Evolutionary conservation across 306 rosid genomes (phyloP).

Genomic region (Myrica gale): DNA sequence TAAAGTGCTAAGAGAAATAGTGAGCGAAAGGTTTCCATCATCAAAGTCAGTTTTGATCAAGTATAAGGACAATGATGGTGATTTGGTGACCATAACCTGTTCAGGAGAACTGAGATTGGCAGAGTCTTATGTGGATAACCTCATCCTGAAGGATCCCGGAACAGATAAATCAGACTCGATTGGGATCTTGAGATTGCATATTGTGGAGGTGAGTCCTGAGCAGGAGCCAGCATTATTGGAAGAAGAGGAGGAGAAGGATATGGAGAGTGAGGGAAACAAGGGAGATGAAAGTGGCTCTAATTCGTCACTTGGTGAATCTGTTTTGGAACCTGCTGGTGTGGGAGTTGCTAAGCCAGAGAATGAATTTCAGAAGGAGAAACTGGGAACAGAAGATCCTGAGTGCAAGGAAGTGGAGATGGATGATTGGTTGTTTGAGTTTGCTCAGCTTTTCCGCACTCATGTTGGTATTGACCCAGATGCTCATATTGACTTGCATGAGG

Average conservation of each 20-base stretch:
- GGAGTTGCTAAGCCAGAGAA: slow-evolving; percentile 57
- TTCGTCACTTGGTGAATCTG: slow-evolving; percentile 68
- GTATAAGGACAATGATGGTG: slow-evolving; percentile 88
- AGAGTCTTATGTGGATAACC: slow-evolving; percentile 68
- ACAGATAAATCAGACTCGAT: slow-evolving; percentile 51
- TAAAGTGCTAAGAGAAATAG: slow-evolving; percentile 63
- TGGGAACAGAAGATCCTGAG: slow-evolving; percentile 62
- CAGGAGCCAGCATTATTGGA: slow-evolving; percentile 91
- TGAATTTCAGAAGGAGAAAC: slow-evolving; percentile 62
- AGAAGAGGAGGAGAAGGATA: slow-evolving; percentile 84
- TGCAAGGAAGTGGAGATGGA: slow-evolving; percentile 96
- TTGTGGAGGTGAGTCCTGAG: slow-evolving; percentile 89
- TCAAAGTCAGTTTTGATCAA: slow-evolving; percentile 84
- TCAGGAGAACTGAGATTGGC: slow-evolving; percentile 84
- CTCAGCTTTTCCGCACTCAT: slow-evolving; percentile 93
- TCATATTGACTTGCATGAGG: slow-evolving; percentile 91
- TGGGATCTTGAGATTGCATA: slow-evolving; percentile 75
- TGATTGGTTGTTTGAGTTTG: slow-evolving; percentile 97
- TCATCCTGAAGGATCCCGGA: slow-evolving; percentile 49
- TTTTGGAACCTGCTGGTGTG: slow-evolving; percentile 49
- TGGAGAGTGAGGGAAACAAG: slow-evolving; percentile 50
- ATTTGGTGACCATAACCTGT: slow-evolving; percentile 88
- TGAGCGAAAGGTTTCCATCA: slow-evolving; percentile 78
- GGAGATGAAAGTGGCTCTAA: slow-evolving; percentile 72
- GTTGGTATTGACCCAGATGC: slow-evolving; percentile 98